phyloP scores from a whole-genome alignment of 148 eudicot species.

The Nepenthes gracilis region DNA sequence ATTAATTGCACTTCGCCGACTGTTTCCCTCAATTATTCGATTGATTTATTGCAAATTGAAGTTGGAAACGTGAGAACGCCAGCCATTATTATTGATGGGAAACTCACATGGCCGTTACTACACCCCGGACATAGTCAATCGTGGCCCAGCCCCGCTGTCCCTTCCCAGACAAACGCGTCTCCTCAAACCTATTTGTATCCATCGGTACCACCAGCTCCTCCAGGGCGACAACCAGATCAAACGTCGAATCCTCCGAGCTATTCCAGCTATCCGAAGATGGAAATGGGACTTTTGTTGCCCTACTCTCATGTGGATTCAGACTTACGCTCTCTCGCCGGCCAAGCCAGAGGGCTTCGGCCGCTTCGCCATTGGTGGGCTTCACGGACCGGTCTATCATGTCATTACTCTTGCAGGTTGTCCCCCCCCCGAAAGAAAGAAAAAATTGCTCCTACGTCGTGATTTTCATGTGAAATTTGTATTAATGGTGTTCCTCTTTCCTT shows the following conservation, averaged over 20 bases:
- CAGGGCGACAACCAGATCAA: conserved; percentile 2
- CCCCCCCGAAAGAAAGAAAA: not conserved
- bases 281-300: conserved; percentile 29
- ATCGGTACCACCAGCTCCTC: conserved; percentile 5
- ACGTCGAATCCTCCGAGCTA: not conserved
- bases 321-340: conserved; percentile 52
- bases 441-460: no score
- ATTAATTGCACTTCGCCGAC: no score
- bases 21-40: no score
- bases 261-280: no score
- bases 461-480: not conserved
- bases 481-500: no score
- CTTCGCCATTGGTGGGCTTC: conserved; percentile 48
- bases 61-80: no score
- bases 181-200: conserved; percentile 13
- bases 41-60: no score
- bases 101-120: conserved; percentile 8
- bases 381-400: conserved; percentile 49
- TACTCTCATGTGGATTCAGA: conserved; percentile 47
- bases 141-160: conserved; percentile 6
- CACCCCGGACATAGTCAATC: conserved; percentile 10
- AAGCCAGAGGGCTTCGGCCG: conserved; percentile 83
- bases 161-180: conserved; percentile 2
- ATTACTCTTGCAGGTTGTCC: conserved; percentile 50
- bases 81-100: conserved; percentile 8